Evolutionary conservation across 495 filamentous ascomycete genomes (phyloP).

Genomic region (Xeromyces bisporus): DNA sequence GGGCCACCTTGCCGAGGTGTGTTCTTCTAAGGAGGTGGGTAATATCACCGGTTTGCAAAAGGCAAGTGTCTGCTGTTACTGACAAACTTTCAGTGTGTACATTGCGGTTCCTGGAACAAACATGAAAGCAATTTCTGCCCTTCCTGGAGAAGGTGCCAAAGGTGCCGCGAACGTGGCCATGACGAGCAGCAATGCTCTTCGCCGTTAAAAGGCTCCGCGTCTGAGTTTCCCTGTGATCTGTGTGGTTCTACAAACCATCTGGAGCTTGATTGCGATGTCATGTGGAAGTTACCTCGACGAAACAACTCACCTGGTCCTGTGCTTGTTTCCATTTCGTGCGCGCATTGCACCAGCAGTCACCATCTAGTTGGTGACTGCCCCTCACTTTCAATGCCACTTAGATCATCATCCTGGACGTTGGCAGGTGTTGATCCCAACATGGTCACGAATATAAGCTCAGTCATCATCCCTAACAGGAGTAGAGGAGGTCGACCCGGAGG

Average conservation of each 20-base stretch:
- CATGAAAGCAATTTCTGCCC: slow-evolving; percentile 26
- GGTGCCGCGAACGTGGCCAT: slow-evolving; percentile 32
- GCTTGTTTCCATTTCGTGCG: slow-evolving; percentile 29
- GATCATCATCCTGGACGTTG: slow-evolving; percentile 20
- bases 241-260: slow-evolving; percentile 25
- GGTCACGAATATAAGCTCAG: slow-evolving; percentile 22
- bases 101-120: slow-evolving; percentile 24
- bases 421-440: slow-evolving; percentile 17
- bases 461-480: too few relatives aligned
- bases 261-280: slow-evolving; percentile 26
- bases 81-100: slow-evolving; percentile 16
- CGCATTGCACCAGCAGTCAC: slow-evolving; percentile 26
- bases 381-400: slow-evolving; percentile 7
- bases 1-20: slow-evolving; percentile 30
- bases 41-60: slow-evolving; percentile 1
- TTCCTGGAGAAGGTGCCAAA: slow-evolving; percentile 23
- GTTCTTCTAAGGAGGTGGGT: slow-evolving; percentile 27
- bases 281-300: slow-evolving; percentile 20
- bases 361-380: slow-evolving; percentile 35
- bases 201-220: slow-evolving; percentile 18
- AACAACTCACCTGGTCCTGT: slow-evolving; percentile 11
- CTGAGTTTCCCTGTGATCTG: slow-evolving; percentile 28
- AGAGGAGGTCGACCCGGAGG: slow-evolving; percentile 3
- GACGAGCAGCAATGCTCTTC: slow-evolving; percentile 20
- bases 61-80: slow-evolving; percentile 1